These are phyloP conservation scores for Fusarium equiseti DNA, from an alignment of 2,329 filamentous ascomycete genomes.

Conservation along the genomic window DNA sequence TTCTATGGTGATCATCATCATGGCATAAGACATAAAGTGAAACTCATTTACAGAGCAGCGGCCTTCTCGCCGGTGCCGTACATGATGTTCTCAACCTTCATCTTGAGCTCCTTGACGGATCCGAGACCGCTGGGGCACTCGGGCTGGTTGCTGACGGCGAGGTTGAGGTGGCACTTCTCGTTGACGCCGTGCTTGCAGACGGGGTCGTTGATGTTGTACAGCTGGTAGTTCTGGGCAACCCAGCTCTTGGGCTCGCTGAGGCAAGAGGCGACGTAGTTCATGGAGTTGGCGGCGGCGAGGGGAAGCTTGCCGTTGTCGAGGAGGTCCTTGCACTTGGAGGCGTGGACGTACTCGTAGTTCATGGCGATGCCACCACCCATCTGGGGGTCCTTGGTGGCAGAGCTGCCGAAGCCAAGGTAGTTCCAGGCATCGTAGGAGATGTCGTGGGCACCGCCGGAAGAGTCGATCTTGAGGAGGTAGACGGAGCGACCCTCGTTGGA, in stretches of 20 bases:
- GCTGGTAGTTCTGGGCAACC: slow-evolving; percentile 64
- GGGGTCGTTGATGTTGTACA: slow-evolving; percentile 66
- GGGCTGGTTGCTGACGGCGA: slow-evolving; percentile 64
- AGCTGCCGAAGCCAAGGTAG: slow-evolving; percentile 64
- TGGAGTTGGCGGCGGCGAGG: slow-evolving; percentile 67
- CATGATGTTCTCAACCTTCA: slow-evolving; percentile 63
- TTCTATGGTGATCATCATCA: slow-evolving; percentile 44
- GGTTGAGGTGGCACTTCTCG: slow-evolving; percentile 63
- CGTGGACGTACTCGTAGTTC: slow-evolving; percentile 62
- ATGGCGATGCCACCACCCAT: slow-evolving; percentile 64
- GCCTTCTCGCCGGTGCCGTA: slow-evolving; percentile 62
- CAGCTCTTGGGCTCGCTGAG: slow-evolving; percentile 60
- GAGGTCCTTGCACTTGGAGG: slow-evolving; percentile 62
- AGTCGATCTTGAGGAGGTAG: slow-evolving; percentile 69
- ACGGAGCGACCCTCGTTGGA: slow-evolving; percentile 62
- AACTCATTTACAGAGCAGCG: slow-evolving; percentile 36
- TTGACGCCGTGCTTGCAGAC: slow-evolving; percentile 63
- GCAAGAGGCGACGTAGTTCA: slow-evolving; percentile 65
- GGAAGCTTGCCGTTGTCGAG: slow-evolving; percentile 65
- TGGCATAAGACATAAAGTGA: slow-evolving; percentile 20
- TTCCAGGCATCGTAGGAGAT: slow-evolving; percentile 73
- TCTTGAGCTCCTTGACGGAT: slow-evolving; percentile 30
- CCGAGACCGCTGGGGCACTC: slow-evolving; percentile 62
- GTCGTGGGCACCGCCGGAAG: slow-evolving; percentile 67
- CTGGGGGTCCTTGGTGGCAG: slow-evolving; percentile 60